Evolutionary conservation across 2,329 filamentous ascomycete species (phyloP).

Genomic region (Xylogone sp.): DNA sequence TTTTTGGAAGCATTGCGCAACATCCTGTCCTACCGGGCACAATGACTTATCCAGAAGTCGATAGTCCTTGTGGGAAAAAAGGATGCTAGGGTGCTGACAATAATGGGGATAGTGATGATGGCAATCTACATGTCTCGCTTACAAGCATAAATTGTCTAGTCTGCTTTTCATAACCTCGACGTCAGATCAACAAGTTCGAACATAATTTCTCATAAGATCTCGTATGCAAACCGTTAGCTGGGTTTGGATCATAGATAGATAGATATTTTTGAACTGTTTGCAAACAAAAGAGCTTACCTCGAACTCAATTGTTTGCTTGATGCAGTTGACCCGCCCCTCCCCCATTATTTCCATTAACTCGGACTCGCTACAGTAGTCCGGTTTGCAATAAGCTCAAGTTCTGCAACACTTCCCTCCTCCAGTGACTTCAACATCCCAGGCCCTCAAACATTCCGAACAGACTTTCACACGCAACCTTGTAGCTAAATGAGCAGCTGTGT

Average conservation of each 20-base stretch:
- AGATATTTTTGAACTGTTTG: not conserved
- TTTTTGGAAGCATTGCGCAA: conserved; percentile 45
- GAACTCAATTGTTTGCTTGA: not conserved
- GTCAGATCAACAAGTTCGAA: not conserved
- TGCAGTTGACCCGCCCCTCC: not conserved
- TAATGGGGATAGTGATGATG: conserved; percentile 1
- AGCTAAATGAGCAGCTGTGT: conserved; percentile 13
- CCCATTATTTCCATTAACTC: not conserved
- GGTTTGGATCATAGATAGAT: not conserved
- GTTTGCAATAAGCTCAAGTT: conserved; percentile 1
- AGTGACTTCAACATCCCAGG: not conserved
- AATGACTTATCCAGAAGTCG: not conserved
- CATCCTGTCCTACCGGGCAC: conserved; percentile 35
- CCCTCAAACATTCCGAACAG: not conserved
- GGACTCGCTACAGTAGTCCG: not conserved
- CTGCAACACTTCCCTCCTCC: conserved; percentile 9
- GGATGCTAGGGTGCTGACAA: not conserved
- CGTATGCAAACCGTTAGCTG: not conserved
- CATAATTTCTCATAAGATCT: not conserved
- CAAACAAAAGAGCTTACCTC: not conserved
- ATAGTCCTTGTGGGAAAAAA: not conserved
- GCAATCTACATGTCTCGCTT: not conserved
- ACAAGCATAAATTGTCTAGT: conserved; percentile 1
- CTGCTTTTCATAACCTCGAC: conserved; percentile 3
- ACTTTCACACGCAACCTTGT: not conserved